Evolutionary conservation across 352 stramenopile genomes (phyloP).

Genomic region (Globisporangium recalcitrans): DNA sequence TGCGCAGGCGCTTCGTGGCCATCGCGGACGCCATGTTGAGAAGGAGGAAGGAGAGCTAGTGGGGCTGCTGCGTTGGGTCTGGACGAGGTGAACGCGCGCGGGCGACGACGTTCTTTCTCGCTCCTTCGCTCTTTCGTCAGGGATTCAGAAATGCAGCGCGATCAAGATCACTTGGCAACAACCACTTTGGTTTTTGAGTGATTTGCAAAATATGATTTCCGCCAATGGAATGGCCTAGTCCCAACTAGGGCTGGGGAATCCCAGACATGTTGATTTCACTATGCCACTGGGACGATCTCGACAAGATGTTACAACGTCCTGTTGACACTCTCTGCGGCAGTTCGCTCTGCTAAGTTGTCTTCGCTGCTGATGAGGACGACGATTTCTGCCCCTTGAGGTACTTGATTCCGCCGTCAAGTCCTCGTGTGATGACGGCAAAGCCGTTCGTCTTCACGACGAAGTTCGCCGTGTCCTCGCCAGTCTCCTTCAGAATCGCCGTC

Average conservation of each 20-base stretch:
- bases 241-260: too few relatives aligned
- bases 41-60: background rate
- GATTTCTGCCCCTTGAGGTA: constrained; percentile 26
- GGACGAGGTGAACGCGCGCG: background rate
- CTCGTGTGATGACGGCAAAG: constrained; percentile 61
- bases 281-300: too few relatives aligned
- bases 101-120: background rate
- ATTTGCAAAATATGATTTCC: too few relatives aligned
- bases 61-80: background rate
- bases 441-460: constrained; percentile 40
- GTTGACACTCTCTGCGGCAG: too few relatives aligned
- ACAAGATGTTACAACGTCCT: too few relatives aligned
- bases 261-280: too few relatives aligned
- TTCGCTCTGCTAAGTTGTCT: background rate
- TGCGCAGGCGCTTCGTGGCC: constrained; percentile 89
- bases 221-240: too few relatives aligned
- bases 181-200: too few relatives aligned
- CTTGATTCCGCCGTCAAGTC: constrained; percentile 40
- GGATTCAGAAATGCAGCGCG: background rate
- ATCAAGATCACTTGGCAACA: too few relatives aligned
- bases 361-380: background rate
- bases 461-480: constrained; percentile 52
- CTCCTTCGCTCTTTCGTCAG: background rate
- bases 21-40: constrained; percentile 66
- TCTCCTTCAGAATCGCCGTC: constrained; percentile 41